Evolutionary conservation across 2,329 filamentous ascomycete genomes (phyloP), one percentile per base, ranked within the genome.

Genomic region (Colletotrichum graminicola): DNA sequence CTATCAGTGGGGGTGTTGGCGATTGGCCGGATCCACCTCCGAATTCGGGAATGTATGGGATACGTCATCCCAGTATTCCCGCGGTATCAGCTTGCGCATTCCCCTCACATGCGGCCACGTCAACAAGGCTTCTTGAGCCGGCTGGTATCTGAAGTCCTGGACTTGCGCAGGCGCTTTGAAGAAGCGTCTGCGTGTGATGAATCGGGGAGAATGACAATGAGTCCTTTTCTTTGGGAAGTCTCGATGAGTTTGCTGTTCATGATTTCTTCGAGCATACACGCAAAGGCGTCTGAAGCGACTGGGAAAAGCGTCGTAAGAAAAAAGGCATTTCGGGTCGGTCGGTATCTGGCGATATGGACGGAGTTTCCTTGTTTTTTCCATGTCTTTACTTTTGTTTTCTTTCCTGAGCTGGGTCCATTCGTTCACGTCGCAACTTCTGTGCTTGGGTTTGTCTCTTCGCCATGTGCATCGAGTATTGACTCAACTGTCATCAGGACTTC

Each of bases 41-140:
- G 18, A 56, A 10, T 6, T 23, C 54, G 34, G 54, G 7, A 7
- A 26, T 26, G 8, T 3, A n/a, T 57, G 34, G 2, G 34, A 57
- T 57, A 39, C 34, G 54, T 60, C 55, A 45, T 45, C 23, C 39
- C 23, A 23, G 11, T 56, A 41, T 16, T n/a, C 54, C 54, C 51
- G 51, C 7, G n/a, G 34, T n/a, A 23, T 57, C 21, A 57, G 34
- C 34, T 14, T 4, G 8, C 12, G 34, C 34, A 56, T 16, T 56
- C 34, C 34, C 34, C 54, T 41, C n/a, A 57, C 14, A 5, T n/a
- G 26, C 29, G n/a, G n/a, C 54, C 34, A 41, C 34, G 34, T 57
- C 34, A 23, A 4, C 34, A 57, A 57, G 34, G 12, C 54, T 57
- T 57, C 54, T 26, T 39, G 54, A 26, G 16, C 14, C 5, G 26